phyloP scores from a whole-genome alignment of 345 rosid genomes.

The Bruguiera gymnorhiza region DNA sequence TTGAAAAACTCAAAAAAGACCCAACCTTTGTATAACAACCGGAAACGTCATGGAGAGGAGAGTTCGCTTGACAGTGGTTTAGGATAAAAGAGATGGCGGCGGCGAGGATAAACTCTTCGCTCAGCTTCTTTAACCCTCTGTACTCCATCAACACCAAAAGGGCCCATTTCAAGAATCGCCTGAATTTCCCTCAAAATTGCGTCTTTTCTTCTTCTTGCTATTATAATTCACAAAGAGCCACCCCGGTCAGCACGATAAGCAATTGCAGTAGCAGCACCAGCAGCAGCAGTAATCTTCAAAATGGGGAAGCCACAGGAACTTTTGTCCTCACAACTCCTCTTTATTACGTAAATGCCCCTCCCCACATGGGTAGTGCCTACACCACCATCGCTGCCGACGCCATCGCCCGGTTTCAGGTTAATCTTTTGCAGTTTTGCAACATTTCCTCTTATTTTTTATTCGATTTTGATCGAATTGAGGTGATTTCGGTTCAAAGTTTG shows the following conservation, averaged over 20 bases:
- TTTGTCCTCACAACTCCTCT: conserved; percentile 93
- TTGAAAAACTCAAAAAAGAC: too few relatives aligned
- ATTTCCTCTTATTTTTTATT: too few relatives aligned
- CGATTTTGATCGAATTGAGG: conserved; percentile 1
- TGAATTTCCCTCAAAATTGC: conserved; percentile 36
- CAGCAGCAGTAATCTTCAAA: conserved; percentile 19
- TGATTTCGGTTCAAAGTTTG: neutral
- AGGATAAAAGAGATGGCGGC: conserved; percentile 25
- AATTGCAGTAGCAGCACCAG: conserved; percentile 36
- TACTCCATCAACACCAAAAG: conserved; percentile 30
- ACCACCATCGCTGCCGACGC: conserved; percentile 97
- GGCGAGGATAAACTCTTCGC: conserved; percentile 54
- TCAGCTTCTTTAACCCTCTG: conserved; percentile 49
- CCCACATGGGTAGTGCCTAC: conserved; percentile 99
- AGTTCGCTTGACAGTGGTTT: too few relatives aligned
- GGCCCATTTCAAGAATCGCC: conserved; percentile 40
- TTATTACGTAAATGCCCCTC: conserved; percentile 99
- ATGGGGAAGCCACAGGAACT: conserved; percentile 26
- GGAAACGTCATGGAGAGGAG: too few relatives aligned
- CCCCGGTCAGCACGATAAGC: neutral
- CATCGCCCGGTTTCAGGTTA: conserved; percentile 89
- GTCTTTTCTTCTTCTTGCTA: conserved; percentile 21
- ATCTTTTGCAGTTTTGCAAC: neutral
- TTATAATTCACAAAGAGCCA: neutral
- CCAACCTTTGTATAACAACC: too few relatives aligned